Evolutionary conservation across 306 rosid species (phyloP), one percentile per base, ranked within the genome.

Genomic region (Adenanthera pavonina): DNA sequence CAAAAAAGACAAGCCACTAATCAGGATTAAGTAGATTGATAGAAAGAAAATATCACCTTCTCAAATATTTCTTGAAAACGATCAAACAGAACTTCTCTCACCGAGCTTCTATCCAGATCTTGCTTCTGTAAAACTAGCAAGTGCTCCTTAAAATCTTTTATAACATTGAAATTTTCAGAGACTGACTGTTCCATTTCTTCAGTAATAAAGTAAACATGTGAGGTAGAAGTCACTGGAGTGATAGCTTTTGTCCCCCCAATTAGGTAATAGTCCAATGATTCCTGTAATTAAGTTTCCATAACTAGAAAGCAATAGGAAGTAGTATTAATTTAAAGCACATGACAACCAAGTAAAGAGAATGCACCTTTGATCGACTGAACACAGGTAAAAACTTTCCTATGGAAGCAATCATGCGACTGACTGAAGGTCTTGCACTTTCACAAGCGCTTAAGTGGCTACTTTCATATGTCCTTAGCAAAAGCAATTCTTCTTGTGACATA

Each of bases 301-400:
- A 83, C 49, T 79, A 71, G 13, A 70, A 74, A 49, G 76, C 41
- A 72, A 69, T 25, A 75, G 57, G 56, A 67, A 78, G 44, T 7
- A 30, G 15, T 13, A 14, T 49, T 70, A 84, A 79, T 72, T 72
- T 36, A 75, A 74, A 75, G 76, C 14, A 74, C 19, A 54, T 76
- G 10, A 64, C 56, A 62, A 80, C 44, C 56, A 85, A 48, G 86
- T 51, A 54, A 57, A 85, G 74, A 67, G 77, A 52, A 53, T 49
- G 67, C 56, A 92, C 98, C 97, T 95, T 95, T n/a, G 97, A 85
- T 74, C 78, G 86, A 66, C 76, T 77, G 73, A 95, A 87, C 65
- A 44, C 46, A 2, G 92, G 97, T 85, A 92, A 82, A 86, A 75
- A 92, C 10, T 62, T 85, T 79, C 87, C 95, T 30, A 93, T 82